Evolutionary conservation across 2,329 filamentous ascomycete species (phyloP).

Genomic region (Tolypocladium pustulatum): DNA sequence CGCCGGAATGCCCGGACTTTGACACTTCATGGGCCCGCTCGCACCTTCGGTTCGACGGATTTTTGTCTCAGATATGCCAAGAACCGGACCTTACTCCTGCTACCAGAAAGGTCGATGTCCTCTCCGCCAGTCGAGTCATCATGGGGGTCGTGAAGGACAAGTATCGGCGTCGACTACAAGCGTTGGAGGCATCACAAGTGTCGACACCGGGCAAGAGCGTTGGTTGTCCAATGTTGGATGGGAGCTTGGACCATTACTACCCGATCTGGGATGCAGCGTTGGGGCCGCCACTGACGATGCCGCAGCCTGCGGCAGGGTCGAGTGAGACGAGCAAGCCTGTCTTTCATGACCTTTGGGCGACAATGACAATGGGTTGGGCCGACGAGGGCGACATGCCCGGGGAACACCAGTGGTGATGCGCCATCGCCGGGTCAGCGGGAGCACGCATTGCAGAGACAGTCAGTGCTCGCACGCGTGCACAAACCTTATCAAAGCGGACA

Average conservation of each 20-base stretch:
- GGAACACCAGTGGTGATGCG: not conserved
- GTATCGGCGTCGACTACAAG: slow-evolving; percentile 29
- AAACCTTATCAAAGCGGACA: not conserved
- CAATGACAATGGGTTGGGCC: slow-evolving; percentile 37
- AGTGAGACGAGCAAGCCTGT: slow-evolving; percentile 10
- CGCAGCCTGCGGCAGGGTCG: slow-evolving; percentile 2
- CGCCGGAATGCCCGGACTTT: slow-evolving; percentile 24
- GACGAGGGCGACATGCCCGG: slow-evolving; percentile 2
- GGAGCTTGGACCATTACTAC: slow-evolving; percentile 34
- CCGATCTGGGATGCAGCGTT: slow-evolving; percentile 32
- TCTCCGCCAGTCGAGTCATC: slow-evolving; percentile 35
- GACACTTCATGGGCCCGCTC: slow-evolving; percentile 26
- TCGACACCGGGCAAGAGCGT: slow-evolving; percentile 9
- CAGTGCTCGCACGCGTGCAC: not conserved
- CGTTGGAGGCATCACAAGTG: slow-evolving; percentile 14
- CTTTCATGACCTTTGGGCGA: slow-evolving; percentile 36
- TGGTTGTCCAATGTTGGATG: slow-evolving; percentile 42
- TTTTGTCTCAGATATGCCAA: slow-evolving; percentile 25
- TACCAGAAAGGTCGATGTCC: slow-evolving; percentile 26
- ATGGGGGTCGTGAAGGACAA: slow-evolving; percentile 34
- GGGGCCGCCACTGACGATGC: slow-evolving; percentile 6
- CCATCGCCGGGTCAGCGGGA: not conserved
- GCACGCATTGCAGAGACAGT: not conserved
- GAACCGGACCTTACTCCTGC: slow-evolving; percentile 11
- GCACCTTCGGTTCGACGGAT: slow-evolving; percentile 27